phyloP scores from a whole-genome alignment of 139 green algal genomes.

The Prasinococcaceae sp. region DNA sequence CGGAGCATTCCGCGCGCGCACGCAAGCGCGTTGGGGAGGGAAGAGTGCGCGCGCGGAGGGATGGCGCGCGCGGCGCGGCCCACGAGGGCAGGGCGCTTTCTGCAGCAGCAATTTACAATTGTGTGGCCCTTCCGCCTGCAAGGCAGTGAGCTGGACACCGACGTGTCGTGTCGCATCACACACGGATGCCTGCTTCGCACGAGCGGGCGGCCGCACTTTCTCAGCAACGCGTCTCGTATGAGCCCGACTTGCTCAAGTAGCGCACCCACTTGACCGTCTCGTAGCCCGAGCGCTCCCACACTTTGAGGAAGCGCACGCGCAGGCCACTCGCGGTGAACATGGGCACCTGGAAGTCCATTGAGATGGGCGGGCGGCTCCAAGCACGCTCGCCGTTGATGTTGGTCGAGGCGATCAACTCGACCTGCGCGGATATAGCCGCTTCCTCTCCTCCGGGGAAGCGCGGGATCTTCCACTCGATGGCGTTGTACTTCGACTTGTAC shows the following conservation, averaged over 20 bases:
- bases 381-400: slow-evolving; percentile 59
- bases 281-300: slow-evolving; percentile 37
- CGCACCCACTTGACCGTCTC: slow-evolving; percentile 79
- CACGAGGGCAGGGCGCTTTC: too few relatives aligned
- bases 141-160: too few relatives aligned
- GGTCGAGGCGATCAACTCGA: slow-evolving; percentile 76
- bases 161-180: too few relatives aligned
- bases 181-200: too few relatives aligned
- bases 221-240: slow-evolving; percentile 48
- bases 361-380: slow-evolving; percentile 67
- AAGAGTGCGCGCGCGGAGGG: too few relatives aligned
- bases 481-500: slow-evolving; percentile 73
- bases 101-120: too few relatives aligned
- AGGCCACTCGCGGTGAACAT: slow-evolving; percentile 80
- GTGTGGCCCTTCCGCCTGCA: too few relatives aligned
- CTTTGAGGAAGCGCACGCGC: slow-evolving; percentile 79
- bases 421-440: slow-evolving; percentile 65
- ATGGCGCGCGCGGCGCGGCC: too few relatives aligned
- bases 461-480: slow-evolving; percentile 85
- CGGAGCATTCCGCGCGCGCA: too few relatives aligned
- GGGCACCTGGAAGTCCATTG: slow-evolving; percentile 63
- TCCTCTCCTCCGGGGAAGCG: slow-evolving; percentile 52
- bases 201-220: too few relatives aligned
- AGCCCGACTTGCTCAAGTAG: slow-evolving; percentile 70
- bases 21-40: too few relatives aligned